A percentile compares a stretch with the other conserved stretches of the same genome.
Evolutionary conservation across 305 asterid species (phyloP).

Genomic region (Caryopteris hybrid): DNA sequence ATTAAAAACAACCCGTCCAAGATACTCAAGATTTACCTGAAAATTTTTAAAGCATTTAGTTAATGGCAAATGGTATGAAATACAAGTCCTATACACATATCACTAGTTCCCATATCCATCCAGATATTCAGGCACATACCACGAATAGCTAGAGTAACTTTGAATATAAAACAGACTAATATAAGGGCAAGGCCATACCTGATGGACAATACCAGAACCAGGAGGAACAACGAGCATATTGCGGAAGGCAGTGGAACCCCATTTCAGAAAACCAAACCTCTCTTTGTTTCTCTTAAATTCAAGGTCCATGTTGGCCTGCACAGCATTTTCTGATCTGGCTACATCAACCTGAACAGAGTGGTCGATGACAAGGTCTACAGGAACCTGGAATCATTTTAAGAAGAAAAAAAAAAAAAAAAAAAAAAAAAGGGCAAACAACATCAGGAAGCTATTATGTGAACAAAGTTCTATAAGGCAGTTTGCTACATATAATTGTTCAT

Average conservation of each 20-base stretch:
- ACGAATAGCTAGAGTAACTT: slow-evolving; percentile 1
- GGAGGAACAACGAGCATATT: slow-evolving; percentile 97
- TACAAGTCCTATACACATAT: neutral
- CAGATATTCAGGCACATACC: too few species aligned
- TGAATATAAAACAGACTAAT: too few species aligned
- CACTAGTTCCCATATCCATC: too few species aligned
- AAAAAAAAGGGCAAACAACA: neutral
- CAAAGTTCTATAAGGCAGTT: neutral
- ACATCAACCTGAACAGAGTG: slow-evolving; percentile 92
- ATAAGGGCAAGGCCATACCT: slow-evolving; percentile 53
- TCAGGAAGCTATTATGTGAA: neutral
- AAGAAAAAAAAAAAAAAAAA: too few species aligned
- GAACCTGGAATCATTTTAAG: slow-evolving; percentile 42
- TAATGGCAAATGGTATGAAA: neutral
- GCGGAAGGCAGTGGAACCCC: slow-evolving; percentile 84
- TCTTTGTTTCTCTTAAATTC: slow-evolving; percentile 77
- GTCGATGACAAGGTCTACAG: slow-evolving; percentile 85
- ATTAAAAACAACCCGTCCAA: slow-evolving; percentile 87
- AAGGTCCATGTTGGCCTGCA: slow-evolving; percentile 76
- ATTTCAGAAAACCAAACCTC: slow-evolving; percentile 87
- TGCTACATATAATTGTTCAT: neutral
- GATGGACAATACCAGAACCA: slow-evolving; percentile 94
- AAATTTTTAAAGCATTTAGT: neutral
- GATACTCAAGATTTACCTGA: slow-evolving; percentile 88
- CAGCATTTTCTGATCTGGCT: slow-evolving; percentile 69